These are phyloP conservation scores for Pyricularia sp. DNA, from an alignment of 2,329 filamentous ascomycete species.

Conservation along the genomic window DNA sequence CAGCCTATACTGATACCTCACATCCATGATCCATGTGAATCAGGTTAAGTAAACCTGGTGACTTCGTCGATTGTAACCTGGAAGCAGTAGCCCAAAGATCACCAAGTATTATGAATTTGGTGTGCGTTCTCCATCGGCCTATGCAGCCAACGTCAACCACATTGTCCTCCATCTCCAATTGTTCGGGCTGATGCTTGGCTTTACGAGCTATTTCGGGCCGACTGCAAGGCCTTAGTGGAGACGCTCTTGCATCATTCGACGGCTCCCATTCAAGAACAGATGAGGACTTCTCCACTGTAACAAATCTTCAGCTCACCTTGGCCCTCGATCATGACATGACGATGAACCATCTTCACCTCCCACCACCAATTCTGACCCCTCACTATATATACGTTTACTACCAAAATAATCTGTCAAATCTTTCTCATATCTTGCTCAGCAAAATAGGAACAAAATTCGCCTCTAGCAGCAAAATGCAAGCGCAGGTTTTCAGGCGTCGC, in stretches of 20 bases:
- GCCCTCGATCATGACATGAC: background rate
- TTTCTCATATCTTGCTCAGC: background rate
- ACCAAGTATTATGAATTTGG: background rate
- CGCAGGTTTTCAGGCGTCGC: background rate
- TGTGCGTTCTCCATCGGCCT: background rate
- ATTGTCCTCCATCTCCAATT: background rate
- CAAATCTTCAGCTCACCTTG: background rate
- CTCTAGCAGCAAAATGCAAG: background rate
- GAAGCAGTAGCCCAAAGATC: background rate
- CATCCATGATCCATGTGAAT: background rate
- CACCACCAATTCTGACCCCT: background rate
- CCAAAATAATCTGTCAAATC: background rate
- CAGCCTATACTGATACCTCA: background rate
- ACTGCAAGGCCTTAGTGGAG: background rate
- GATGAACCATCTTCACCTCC: background rate
- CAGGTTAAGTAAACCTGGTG: background rate
- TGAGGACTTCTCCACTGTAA: background rate
- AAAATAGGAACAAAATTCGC: background rate
- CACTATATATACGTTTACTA: background rate
- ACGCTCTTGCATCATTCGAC: background rate
- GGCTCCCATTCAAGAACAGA: background rate
- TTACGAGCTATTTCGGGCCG: background rate
- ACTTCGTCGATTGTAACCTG: background rate
- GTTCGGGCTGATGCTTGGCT: background rate
- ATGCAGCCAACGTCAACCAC: background rate